Conservation (phyloP, 2,329 filamentous ascomycete species). For the Esteya vermicola region DNA sequence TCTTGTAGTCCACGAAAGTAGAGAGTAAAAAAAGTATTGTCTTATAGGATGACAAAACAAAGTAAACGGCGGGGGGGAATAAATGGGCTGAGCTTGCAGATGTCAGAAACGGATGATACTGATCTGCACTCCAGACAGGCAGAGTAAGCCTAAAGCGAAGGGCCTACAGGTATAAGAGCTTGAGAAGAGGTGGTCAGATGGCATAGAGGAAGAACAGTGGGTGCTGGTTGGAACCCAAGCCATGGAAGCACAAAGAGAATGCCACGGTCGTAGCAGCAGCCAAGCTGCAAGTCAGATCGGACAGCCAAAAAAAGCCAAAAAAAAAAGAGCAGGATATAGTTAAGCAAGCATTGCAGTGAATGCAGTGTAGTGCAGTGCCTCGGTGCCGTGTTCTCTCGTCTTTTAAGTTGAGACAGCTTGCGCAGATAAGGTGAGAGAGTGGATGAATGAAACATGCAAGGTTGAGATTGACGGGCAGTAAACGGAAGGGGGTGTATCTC, state of each 20-base stretch:
- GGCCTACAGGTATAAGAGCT: neutral
- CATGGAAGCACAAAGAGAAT: neutral
- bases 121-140: neutral
- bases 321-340: neutral
- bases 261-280: too few species aligned
- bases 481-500: too few species aligned
- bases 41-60: neutral
- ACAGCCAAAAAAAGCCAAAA: too few species aligned
- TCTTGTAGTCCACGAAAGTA: too few species aligned
- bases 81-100: neutral
- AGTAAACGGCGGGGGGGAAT: neutral
- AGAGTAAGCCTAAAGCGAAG: neutral
- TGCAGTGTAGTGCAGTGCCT: too few species aligned
- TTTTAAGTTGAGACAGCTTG: too few species aligned
- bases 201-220: neutral
- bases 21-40: neutral
- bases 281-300: neutral
- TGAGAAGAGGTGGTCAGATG: neutral
- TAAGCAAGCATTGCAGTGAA: neutral
- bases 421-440: too few species aligned
- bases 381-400: too few species aligned
- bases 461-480: too few species aligned
- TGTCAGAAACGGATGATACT: neutral
- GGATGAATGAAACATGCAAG: too few species aligned
- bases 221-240: too few species aligned